Evolutionary conservation across 257 asterid species (phyloP).

Genomic region (Solanum paucissectum): DNA sequence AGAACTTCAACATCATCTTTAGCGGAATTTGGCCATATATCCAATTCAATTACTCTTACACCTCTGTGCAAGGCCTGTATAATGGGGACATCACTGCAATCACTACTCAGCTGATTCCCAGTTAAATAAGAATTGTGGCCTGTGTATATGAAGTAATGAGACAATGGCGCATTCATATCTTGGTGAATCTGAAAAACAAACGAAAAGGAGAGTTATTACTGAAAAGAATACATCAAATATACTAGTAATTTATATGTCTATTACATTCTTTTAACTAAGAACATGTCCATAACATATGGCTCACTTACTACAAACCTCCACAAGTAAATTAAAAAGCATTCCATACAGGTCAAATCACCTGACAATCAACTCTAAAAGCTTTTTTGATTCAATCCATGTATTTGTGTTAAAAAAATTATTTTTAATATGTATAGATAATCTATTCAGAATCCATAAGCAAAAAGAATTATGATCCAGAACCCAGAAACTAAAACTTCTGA

Average conservation of each 20-base stretch:
- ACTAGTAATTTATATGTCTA: background rate
- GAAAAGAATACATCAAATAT: background rate
- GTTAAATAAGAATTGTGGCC: constrained; percentile 72
- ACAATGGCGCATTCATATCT: constrained; percentile 60
- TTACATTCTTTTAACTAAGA: background rate
- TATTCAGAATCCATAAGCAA: background rate
- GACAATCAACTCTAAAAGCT: background rate
- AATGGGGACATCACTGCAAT: constrained; percentile 54
- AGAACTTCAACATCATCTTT: constrained; percentile 49
- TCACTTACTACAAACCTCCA: background rate
- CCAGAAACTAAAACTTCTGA: background rate
- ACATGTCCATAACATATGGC: background rate
- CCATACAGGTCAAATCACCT: background rate
- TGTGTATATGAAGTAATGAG: constrained; percentile 61
- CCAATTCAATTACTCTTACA: constrained; percentile 64
- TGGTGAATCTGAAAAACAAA: constrained; percentile 44
- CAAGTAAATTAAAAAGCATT: background rate
- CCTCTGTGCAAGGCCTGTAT: constrained; percentile 39
- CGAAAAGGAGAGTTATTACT: background rate
- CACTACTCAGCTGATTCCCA: constrained; percentile 69
- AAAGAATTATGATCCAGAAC: background rate
- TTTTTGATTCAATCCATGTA: background rate
- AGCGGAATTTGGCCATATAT: constrained; percentile 68
- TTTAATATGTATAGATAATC: background rate
- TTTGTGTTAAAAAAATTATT: background rate